phyloP scores from a whole-genome alignment of 176 grass and related monocot species.

The Triticum timopheevii region DNA sequence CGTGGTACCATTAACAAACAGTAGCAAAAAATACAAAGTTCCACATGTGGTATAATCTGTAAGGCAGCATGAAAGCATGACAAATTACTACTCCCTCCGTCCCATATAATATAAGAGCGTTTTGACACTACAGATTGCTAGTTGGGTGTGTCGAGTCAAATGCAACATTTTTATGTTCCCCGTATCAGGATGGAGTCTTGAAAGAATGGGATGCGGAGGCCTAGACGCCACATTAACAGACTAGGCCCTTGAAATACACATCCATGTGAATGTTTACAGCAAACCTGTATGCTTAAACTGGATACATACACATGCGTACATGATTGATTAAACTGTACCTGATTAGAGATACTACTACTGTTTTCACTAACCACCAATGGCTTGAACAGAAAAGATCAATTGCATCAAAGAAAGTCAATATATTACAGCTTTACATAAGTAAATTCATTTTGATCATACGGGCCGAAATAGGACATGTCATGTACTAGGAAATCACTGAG shows the following conservation, averaged over 20 bases:
- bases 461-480: background rate
- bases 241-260: background rate
- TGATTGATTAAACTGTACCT: background rate
- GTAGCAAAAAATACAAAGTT: conserved; percentile 16
- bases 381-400: background rate
- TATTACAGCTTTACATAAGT: background rate
- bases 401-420: background rate
- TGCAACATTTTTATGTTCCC: too few relatives aligned
- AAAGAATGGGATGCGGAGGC: background rate
- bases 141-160: background rate
- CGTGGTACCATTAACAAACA: conserved; percentile 18
- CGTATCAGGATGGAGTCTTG: background rate
- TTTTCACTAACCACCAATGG: background rate
- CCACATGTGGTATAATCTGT: background rate
- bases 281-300: background rate
- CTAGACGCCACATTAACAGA: background rate
- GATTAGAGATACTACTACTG: background rate
- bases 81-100: background rate
- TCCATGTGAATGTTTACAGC: background rate
- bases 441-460: conserved; percentile 16
- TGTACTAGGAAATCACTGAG: conserved; percentile 11
- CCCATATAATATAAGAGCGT: too few relatives aligned
- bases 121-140: background rate
- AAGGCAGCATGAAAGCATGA: background rate
- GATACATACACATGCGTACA: background rate